Evolutionary conservation across 176 grass and related monocot species (phyloP).

Genomic region (Musa schizocarpa): DNA sequence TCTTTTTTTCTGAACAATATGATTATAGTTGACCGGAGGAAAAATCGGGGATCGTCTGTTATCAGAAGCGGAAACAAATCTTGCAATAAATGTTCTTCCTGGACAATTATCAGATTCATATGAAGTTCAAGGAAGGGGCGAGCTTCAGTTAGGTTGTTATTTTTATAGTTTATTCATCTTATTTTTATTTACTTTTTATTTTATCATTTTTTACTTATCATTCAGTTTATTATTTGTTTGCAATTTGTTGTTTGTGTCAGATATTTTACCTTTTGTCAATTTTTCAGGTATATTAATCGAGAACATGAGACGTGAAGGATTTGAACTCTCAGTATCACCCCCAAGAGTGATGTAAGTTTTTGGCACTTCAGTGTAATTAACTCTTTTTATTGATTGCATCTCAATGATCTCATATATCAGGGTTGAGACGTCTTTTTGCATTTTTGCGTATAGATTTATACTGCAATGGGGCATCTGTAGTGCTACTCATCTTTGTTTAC

Average conservation of each 20-base stretch:
- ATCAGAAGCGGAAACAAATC: constrained; percentile 93
- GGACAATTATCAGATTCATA: constrained; percentile 89
- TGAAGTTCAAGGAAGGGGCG: constrained; percentile 99
- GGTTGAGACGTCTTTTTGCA: too few species aligned
- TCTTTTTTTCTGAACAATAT: constrained; percentile 2
- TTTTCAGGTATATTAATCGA: constrained; percentile 93
- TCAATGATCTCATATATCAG: too few species aligned
- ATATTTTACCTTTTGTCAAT: constrained; percentile 13
- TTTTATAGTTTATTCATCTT: not conserved
- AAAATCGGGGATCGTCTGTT: constrained; percentile 88
- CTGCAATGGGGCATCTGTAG: too few species aligned
- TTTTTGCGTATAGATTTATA: too few species aligned
- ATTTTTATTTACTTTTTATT: not conserved
- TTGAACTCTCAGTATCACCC: constrained; percentile 95
- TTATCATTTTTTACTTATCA: constrained; percentile 8
- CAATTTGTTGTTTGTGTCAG: not conserved
- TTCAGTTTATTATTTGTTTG: not conserved
- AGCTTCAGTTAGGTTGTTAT: constrained; percentile 76
- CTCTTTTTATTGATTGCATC: not conserved
- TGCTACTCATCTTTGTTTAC: too few species aligned
- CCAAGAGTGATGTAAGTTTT: constrained; percentile 89
- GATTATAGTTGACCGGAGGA: constrained; percentile 76
- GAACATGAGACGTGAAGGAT: constrained; percentile 99
- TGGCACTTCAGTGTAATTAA: not conserved
- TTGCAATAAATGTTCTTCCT: constrained; percentile 99